Conservation (phyloP, 345 rosid species). For the Eucalyptus curtisii region DNA sequence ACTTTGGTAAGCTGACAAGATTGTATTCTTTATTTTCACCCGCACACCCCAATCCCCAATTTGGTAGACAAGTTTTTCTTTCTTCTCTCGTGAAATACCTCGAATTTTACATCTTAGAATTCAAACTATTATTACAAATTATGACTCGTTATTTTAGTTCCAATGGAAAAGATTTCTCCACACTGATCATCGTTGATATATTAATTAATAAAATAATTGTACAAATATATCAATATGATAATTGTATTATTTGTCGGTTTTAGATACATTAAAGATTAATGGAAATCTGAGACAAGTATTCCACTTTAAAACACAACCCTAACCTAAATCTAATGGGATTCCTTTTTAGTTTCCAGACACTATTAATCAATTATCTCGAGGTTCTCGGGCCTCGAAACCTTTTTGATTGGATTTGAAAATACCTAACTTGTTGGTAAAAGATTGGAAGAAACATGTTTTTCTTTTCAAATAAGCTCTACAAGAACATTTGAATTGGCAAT, state of each 20-base stretch:
- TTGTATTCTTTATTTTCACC: too few species aligned
- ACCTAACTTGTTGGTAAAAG: background rate
- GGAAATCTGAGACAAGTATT: background rate
- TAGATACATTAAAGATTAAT: too few species aligned
- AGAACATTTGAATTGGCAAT: background rate
- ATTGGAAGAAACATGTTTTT: background rate
- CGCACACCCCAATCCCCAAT: rapidly evolving
- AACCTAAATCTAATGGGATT: background rate
- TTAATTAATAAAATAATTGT: too few species aligned
- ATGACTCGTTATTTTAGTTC: background rate
- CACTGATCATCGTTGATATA: background rate
- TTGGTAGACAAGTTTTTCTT: too few species aligned
- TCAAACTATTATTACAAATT: too few species aligned
- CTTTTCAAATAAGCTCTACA: background rate
- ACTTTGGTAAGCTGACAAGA: rapidly evolving
- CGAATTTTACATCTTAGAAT: too few species aligned
- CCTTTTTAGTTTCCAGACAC: background rate
- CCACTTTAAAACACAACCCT: background rate
- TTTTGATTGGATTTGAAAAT: background rate
- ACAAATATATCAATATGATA: background rate
- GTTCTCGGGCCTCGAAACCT: rapidly evolving
- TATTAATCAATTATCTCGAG: background rate
- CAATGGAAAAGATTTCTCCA: background rate
- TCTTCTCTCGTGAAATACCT: too few species aligned
- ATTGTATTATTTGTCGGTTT: too few species aligned